Conservation (phyloP, 495 filamentous ascomycete genomes). For the Penicillium chermesinum region DNA sequence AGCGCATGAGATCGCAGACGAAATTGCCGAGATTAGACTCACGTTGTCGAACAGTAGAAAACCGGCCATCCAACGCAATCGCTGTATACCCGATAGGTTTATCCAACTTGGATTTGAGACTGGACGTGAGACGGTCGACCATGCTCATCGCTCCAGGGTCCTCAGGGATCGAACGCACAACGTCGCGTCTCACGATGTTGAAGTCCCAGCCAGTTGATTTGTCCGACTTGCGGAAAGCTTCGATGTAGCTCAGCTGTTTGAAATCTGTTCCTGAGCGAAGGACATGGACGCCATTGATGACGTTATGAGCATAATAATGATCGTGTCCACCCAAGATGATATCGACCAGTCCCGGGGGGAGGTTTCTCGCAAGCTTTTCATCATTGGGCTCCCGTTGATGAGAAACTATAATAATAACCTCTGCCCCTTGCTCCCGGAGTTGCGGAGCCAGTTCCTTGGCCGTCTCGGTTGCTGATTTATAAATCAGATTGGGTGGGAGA, state of each 20-base stretch:
- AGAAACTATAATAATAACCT: constrained; percentile 74
- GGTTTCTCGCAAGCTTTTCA: constrained; percentile 68
- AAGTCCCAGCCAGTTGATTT: constrained; percentile 60
- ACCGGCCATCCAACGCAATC: constrained; percentile 75
- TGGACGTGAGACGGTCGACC: constrained; percentile 62
- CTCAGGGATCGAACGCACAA: constrained; percentile 59
- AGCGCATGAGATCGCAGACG: constrained; percentile 84
- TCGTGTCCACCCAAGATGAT: constrained; percentile 86
- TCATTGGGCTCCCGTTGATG: constrained; percentile 86
- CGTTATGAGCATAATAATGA: constrained; percentile 73
- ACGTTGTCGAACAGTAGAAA: constrained; percentile 67
- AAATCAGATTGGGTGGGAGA: constrained; percentile 73
- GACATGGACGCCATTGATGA: constrained; percentile 73
- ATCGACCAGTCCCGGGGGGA: constrained; percentile 65
- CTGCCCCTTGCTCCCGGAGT: constrained; percentile 69
- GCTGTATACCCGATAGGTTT: constrained; percentile 80
- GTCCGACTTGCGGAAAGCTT: constrained; percentile 53
- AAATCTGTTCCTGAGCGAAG: constrained; percentile 84
- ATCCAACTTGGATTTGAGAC: constrained; percentile 66
- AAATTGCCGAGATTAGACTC: constrained; percentile 89
- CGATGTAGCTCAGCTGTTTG: constrained; percentile 84
- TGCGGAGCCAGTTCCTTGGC: constrained; percentile 65
- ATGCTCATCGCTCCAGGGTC: constrained; percentile 51
- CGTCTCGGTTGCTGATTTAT: constrained; percentile 66
- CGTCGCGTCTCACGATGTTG: constrained; percentile 67